Percentiles rank a stretch among this genome's conserved stretches.
Evolutionary conservation across 2,329 filamentous ascomycete species (phyloP).

Genomic region (Neofusicoccum cordaticola): DNA sequence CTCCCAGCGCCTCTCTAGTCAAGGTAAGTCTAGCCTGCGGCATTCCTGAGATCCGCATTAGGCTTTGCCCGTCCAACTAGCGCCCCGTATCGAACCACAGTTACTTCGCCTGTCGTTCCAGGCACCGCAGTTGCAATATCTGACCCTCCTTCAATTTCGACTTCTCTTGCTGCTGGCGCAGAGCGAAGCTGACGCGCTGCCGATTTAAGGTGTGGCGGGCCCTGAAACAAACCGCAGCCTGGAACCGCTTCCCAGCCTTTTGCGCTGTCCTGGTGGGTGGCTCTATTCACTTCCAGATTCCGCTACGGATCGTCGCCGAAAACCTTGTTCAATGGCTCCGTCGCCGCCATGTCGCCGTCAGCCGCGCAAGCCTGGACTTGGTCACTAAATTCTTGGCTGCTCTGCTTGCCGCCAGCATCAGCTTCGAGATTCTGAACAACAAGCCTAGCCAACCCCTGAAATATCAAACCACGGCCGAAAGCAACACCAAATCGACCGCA

Average conservation of each 20-base stretch:
- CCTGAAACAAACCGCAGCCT: slow-evolving; percentile 39
- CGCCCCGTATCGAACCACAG: neutral
- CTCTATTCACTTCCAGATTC: slow-evolving; percentile 45
- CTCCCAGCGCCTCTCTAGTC: neutral
- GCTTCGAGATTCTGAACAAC: slow-evolving; percentile 50
- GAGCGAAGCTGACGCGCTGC: slow-evolving; percentile 22
- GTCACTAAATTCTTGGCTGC: slow-evolving; percentile 39
- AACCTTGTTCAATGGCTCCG: neutral
- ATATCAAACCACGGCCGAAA: neutral
- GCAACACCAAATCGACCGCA: neutral
- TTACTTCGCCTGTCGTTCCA: neutral
- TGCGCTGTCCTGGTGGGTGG: slow-evolving; percentile 53
- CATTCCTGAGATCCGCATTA: neutral
- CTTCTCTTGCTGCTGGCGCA: neutral
- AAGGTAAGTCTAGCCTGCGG: slow-evolving; percentile 15
- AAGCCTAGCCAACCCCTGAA: slow-evolving; percentile 22
- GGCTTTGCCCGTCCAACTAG: slow-evolving; percentile 5
- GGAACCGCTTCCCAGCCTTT: slow-evolving; percentile 52
- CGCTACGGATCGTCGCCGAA: slow-evolving; percentile 22
- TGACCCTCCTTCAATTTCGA: neutral
- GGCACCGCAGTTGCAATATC: neutral
- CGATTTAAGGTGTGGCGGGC: slow-evolving; percentile 36
- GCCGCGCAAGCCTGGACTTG: neutral
- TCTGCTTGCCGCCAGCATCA: slow-evolving; percentile 49
- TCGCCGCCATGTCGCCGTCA: neutral